Evolutionary conservation across 2,329 filamentous ascomycete genomes (phyloP).

Genomic region (Purpureocillium takamizusanense): DNA sequence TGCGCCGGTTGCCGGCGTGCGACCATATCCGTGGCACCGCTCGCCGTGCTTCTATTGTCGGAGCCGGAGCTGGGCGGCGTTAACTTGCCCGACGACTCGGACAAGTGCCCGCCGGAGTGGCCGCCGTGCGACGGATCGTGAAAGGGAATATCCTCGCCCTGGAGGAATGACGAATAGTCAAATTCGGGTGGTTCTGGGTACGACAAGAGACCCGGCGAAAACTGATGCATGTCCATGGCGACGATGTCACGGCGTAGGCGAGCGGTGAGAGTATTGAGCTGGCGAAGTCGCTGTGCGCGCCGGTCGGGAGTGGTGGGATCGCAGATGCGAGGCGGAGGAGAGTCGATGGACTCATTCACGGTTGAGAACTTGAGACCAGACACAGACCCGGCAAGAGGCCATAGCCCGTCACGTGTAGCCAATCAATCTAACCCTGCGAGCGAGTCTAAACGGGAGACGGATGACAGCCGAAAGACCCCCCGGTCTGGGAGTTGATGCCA

Average conservation of each 20-base stretch:
- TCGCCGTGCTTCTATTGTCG: conserved; percentile 13
- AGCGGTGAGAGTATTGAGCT: not conserved
- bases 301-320: conserved; percentile 1
- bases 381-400: too few species aligned
- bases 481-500: conserved; percentile 1
- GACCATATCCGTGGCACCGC: conserved; percentile 8
- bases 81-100: conserved; percentile 19
- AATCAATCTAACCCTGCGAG: not conserved
- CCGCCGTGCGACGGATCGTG: conserved; percentile 7
- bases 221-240: conserved; percentile 19
- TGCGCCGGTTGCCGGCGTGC: conserved; percentile 10
- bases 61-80: conserved; percentile 18
- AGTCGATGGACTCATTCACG: not conserved
- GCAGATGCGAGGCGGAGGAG: conserved; percentile 1
- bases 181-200: conserved; percentile 23
- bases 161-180: conserved; percentile 29
- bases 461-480: not conserved
- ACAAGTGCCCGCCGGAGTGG: conserved; percentile 2
- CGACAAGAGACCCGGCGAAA: conserved; percentile 17
- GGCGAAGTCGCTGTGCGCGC: not conserved
- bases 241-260: not conserved
- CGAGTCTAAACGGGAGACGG: not conserved
- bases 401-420: too few species aligned
- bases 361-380: not conserved
- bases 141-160: conserved; percentile 15